Percentiles rank a stretch among this genome's conserved stretches.
phyloP scores from a whole-genome alignment of 2,329 filamentous ascomycete genomes.

The Thelonectria discophora region DNA sequence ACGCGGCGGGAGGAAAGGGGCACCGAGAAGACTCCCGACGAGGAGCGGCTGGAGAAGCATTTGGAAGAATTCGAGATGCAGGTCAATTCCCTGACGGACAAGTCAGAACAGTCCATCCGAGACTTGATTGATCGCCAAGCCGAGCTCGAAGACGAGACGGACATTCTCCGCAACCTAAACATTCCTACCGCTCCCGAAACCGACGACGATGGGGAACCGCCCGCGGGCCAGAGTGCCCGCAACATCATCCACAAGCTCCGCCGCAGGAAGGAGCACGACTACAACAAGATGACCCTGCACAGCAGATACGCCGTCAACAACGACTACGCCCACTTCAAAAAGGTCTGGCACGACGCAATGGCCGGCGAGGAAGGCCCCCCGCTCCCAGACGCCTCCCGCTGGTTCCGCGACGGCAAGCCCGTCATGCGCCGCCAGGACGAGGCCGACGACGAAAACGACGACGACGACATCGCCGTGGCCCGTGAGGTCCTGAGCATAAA shows the following conservation, averaged over 20 bases:
- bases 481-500: slow-evolving; percentile 71
- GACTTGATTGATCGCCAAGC: slow-evolving; percentile 59
- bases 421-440: slow-evolving; percentile 44
- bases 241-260: slow-evolving; percentile 50
- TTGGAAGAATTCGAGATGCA: slow-evolving; percentile 50
- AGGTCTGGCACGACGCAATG: slow-evolving; percentile 63
- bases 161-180: slow-evolving; percentile 50
- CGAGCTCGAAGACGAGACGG: slow-evolving; percentile 59
- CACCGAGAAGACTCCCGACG: slow-evolving; percentile 47
- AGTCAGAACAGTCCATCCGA: slow-evolving; percentile 58
- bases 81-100: slow-evolving; percentile 54
- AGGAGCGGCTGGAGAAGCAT: slow-evolving; percentile 51
- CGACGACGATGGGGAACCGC: slow-evolving; percentile 40
- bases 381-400: slow-evolving; percentile 61
- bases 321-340: slow-evolving; percentile 68
- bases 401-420: slow-evolving; percentile 61
- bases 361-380: slow-evolving; percentile 59
- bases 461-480: slow-evolving; percentile 75
- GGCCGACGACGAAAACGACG: slow-evolving; percentile 59
- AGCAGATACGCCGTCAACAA: slow-evolving; percentile 65
- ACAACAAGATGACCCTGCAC: slow-evolving; percentile 52
- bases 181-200: slow-evolving; percentile 38
- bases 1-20: slow-evolving; percentile 51
- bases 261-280: slow-evolving; percentile 52
- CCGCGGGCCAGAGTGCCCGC: slow-evolving; percentile 38